Conservation (phyloP, 768 basidiomycete genomes). For the Trametes punicea region DNA sequence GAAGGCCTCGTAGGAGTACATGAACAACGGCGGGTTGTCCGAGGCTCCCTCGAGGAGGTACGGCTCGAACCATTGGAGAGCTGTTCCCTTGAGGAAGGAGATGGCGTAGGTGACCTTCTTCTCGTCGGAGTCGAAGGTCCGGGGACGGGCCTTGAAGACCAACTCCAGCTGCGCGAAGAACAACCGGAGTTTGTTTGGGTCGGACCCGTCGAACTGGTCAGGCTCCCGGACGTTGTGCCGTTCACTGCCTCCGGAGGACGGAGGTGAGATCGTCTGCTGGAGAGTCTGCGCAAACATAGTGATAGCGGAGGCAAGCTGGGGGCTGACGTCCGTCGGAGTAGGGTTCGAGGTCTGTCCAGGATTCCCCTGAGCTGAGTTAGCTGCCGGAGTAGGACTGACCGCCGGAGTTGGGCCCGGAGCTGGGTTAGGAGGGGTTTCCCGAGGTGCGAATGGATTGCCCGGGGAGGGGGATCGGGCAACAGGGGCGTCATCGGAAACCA, state of each 20-base stretch:
- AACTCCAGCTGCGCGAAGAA: constrained; percentile 9
- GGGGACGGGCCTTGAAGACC: constrained; percentile 7
- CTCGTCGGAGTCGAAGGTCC: constrained; percentile 1
- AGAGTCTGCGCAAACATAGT: neutral
- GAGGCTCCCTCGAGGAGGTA: constrained; percentile 1
- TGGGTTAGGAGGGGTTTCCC: too few species aligned
- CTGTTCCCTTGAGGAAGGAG: constrained; percentile 10
- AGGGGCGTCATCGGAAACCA: too few species aligned
- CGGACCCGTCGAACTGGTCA: constrained; percentile 14
- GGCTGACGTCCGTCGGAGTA: too few species aligned
- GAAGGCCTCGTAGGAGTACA: constrained; percentile 1
- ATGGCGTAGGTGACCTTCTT: constrained; percentile 8
- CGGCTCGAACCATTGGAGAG: constrained; percentile 5
- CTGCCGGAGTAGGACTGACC: neutral
- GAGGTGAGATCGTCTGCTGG: neutral
- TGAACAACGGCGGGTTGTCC: neutral
- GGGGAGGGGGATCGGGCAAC: too few species aligned
- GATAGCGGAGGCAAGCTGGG: neutral
- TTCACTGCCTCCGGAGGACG: neutral
- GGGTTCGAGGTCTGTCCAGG: too few species aligned
- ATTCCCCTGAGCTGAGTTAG: too few species aligned
- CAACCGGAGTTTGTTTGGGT: constrained; percentile 8
- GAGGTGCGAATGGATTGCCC: too few species aligned
- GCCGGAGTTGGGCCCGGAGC: neutral
- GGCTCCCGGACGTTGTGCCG: constrained; percentile 13